A percentile compares a stretch with the other conserved stretches of the same genome.
phyloP scores from a whole-genome alignment of 495 filamentous ascomycete species.

The Bacidia rubella region DNA sequence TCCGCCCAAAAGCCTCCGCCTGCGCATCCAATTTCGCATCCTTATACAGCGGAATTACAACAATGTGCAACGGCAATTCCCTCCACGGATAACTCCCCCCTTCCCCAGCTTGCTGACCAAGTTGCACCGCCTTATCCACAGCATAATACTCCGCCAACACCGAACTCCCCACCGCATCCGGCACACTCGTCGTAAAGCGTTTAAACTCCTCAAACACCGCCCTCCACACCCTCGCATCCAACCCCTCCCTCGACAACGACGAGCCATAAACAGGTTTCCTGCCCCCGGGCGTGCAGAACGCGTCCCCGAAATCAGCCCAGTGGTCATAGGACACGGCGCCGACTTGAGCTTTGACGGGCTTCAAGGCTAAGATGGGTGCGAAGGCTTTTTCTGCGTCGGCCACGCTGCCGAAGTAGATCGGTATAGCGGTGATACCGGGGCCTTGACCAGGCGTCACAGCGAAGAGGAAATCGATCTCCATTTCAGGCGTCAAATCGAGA shows the following conservation, averaged over 20 bases:
- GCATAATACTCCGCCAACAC: slow-evolving; percentile 13
- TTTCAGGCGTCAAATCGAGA: slow-evolving; percentile 11
- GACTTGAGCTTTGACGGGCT: slow-evolving; percentile 16
- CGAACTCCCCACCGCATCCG: not conserved
- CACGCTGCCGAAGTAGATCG: slow-evolving; percentile 19
- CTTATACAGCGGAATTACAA: not conserved
- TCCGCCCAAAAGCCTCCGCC: not conserved
- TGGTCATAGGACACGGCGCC: slow-evolving; percentile 17
- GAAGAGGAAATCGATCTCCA: slow-evolving; percentile 14
- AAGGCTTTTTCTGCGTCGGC: slow-evolving; percentile 16
- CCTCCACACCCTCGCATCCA: slow-evolving; percentile 14
- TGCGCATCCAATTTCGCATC: not conserved
- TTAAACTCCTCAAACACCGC: slow-evolving; percentile 10
- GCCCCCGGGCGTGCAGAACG: slow-evolving; percentile 21
- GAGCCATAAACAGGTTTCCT: slow-evolving; percentile 23
- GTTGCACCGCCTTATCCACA: not conserved
- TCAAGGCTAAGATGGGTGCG: slow-evolving; percentile 18
- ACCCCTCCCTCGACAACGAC: slow-evolving; percentile 8
- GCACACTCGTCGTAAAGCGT: slow-evolving; percentile 1
- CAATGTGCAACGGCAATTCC: not conserved
- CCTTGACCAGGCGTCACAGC: not conserved
- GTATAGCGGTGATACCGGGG: slow-evolving; percentile 14
- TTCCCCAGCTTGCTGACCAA: not conserved
- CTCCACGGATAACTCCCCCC: not conserved
- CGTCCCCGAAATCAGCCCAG: slow-evolving; percentile 19